These are phyloP conservation scores for Pythium coloratum DNA, from an alignment of 352 stramenopile species.

Conservation along the genomic window DNA sequence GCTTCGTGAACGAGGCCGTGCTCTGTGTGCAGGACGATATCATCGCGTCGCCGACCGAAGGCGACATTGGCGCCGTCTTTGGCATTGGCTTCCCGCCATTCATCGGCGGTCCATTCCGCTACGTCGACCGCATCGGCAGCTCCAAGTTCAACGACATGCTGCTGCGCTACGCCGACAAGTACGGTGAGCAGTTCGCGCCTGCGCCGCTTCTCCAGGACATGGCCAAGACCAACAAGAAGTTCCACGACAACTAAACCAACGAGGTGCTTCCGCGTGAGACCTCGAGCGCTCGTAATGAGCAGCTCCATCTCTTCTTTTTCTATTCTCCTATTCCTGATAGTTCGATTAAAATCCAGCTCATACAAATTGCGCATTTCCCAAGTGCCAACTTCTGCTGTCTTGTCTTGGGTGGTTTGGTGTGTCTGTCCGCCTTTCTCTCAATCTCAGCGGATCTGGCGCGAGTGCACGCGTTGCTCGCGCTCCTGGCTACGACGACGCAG, in stretches of 20 bases:
- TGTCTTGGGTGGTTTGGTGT: background rate
- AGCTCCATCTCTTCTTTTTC: background rate
- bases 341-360: background rate
- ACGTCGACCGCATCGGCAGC: slow-evolving; percentile 94
- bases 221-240: slow-evolving; percentile 97
- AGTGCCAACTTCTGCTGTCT: background rate
- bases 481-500: slow-evolving; percentile 65
- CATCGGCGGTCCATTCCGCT: slow-evolving; percentile 96
- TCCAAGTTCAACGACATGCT: slow-evolving; percentile 96
- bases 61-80: slow-evolving; percentile 99
- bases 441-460: slow-evolving; percentile 35
- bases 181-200: slow-evolving; percentile 96
- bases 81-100: slow-evolving; percentile 98
- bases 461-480: slow-evolving; percentile 57
- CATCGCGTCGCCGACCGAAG: slow-evolving; percentile 95
- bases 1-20: slow-evolving; percentile 98
- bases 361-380: background rate
- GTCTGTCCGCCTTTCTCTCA: background rate
- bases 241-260: slow-evolving; percentile 82
- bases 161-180: slow-evolving; percentile 93
- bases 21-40: slow-evolving; percentile 98
- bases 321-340: background rate
- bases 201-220: slow-evolving; percentile 96
- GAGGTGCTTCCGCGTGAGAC: background rate
- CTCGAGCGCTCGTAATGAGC: background rate